A percentile compares a stretch with the other conserved stretches of the same genome.
These are phyloP conservation scores for Phanerochaete sordida DNA, from an alignment of 768 basidiomycete species.

Conservation along the genomic window DNA sequence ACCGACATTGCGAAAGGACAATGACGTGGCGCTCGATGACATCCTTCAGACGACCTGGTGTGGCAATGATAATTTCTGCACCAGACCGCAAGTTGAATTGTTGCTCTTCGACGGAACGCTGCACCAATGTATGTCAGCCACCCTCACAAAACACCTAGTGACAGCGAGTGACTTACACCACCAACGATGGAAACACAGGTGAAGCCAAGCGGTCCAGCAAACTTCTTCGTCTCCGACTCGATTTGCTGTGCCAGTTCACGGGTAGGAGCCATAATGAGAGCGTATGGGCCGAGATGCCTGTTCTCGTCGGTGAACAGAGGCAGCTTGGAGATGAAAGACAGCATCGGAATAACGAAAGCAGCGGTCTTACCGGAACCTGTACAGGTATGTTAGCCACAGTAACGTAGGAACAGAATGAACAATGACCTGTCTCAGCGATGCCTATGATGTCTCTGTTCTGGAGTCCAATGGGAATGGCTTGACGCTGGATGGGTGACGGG, in stretches of 20 bases:
- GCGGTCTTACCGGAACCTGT: constrained; percentile 98
- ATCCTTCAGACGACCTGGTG: constrained; percentile 97
- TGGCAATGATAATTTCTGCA: constrained; percentile 98
- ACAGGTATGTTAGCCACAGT: not conserved
- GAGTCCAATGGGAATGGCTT: constrained; percentile 98
- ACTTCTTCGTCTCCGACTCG: constrained; percentile 88
- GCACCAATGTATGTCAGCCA: constrained; percentile 17
- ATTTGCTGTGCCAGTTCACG: constrained; percentile 98
- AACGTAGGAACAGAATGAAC: not conserved
- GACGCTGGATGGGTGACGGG: constrained; percentile 94
- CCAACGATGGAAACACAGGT: constrained; percentile 98
- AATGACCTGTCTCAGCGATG: constrained; percentile 93
- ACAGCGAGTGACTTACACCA: constrained; percentile 58
- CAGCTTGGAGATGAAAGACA: constrained; percentile 86
- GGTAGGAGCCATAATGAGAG: constrained; percentile 93
- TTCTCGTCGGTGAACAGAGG: constrained; percentile 90
- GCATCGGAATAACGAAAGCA: constrained; percentile 97
- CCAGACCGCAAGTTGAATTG: constrained; percentile 97
- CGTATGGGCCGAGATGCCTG: constrained; percentile 89
- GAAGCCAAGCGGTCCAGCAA: constrained; percentile 86
- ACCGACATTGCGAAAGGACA: constrained; percentile 94
- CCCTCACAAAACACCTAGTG: constrained; percentile 1
- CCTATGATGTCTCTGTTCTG: constrained; percentile 97
- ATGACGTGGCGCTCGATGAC: constrained; percentile 95
- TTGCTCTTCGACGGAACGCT: constrained; percentile 95